These are phyloP conservation scores for Cercospora sp. DNA, from an alignment of 2,329 filamentous ascomycete species.

Conservation along the genomic window DNA sequence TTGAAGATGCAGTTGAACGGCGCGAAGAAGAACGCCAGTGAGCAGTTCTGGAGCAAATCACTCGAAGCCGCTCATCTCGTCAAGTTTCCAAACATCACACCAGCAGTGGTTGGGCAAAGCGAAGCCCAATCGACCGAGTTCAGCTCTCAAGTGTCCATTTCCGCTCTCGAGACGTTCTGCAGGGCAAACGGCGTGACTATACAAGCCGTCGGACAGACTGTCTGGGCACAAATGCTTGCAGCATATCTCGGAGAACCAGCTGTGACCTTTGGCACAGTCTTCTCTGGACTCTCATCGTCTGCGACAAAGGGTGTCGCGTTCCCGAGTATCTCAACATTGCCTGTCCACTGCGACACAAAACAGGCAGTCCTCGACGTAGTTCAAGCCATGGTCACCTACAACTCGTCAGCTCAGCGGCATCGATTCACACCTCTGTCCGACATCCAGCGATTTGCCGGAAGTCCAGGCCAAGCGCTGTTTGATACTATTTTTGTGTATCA, in stretches of 20 bases:
- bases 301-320: conserved; percentile 63
- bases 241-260: conserved; percentile 73
- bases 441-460: conserved; percentile 71
- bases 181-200: conserved; percentile 64
- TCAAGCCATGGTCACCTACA: conserved; percentile 63
- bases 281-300: conserved; percentile 70
- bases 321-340: conserved; percentile 80
- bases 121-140: conserved; percentile 42
- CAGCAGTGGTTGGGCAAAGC: conserved; percentile 49
- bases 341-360: conserved; percentile 61
- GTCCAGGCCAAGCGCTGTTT: conserved; percentile 67
- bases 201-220: conserved; percentile 72
- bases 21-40: conserved; percentile 7
- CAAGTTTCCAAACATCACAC: conserved; percentile 74
- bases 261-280: conserved; percentile 75
- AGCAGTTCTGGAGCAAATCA: conserved; percentile 63
- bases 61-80: conserved; percentile 49
- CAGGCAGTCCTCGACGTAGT: conserved; percentile 60
- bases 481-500: conserved; percentile 87
- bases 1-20: conserved; percentile 45
- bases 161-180: conserved; percentile 58
- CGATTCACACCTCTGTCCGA: conserved; percentile 70
- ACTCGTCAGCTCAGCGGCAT: conserved; percentile 63
- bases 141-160: conserved; percentile 44
- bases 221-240: conserved; percentile 74